These are phyloP conservation scores for Saturnispora saitoi DNA, from an alignment of 805 yeast genomes.

Conservation along the genomic window DNA sequence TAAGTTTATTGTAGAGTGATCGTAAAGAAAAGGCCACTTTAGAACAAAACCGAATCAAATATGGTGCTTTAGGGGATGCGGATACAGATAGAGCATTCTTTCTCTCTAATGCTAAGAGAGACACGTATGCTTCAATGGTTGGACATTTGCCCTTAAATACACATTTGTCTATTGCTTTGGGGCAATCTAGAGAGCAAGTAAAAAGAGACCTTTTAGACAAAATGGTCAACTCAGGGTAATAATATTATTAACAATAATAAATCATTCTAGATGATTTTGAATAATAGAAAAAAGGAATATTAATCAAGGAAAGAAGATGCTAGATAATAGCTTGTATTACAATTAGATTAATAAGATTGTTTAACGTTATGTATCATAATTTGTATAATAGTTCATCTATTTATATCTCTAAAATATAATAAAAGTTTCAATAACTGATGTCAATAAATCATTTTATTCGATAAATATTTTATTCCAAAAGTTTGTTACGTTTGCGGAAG, in stretches of 20 bases:
- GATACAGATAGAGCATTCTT: constrained; percentile 66
- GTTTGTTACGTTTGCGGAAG: no score
- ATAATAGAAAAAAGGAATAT: no score
- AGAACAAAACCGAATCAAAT: constrained; percentile 48
- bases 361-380: no score
- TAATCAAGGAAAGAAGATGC: no score
- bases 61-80: constrained; percentile 70
- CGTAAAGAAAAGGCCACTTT: constrained; percentile 52
- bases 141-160: constrained; percentile 49
- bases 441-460: no score
- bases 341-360: no score
- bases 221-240: constrained; percentile 28
- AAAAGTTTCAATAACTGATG: no score
- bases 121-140: constrained; percentile 53
- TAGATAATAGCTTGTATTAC: no score
- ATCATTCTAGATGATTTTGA: no score
- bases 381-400: no score
- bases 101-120: constrained; percentile 56
- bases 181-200: constrained; percentile 14
- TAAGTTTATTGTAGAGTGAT: constrained; percentile 41
- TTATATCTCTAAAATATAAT: no score
- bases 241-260: background rate
- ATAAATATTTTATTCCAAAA: no score
- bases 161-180: constrained; percentile 42
- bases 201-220: constrained; percentile 31